phyloP scores from a whole-genome alignment of 2,329 filamentous ascomycete species.

The Xylariaceae sp. region DNA sequence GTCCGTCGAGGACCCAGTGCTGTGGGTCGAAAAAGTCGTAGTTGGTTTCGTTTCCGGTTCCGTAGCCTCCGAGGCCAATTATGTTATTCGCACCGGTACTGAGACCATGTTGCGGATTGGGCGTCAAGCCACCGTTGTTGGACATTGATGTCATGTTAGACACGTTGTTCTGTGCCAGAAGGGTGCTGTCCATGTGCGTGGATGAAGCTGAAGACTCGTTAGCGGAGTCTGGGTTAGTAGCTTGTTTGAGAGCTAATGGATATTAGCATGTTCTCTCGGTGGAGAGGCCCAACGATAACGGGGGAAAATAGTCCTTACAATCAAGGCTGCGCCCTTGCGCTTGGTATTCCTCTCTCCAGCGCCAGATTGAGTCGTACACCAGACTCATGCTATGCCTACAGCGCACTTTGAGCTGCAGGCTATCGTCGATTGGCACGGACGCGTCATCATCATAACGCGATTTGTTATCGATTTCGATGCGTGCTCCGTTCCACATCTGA shows the following conservation, averaged over 20 bases:
- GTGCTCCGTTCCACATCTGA: constrained; percentile 75
- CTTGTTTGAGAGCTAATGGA: constrained; percentile 68
- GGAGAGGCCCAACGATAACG: constrained; percentile 27
- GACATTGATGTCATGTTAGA: constrained; percentile 46
- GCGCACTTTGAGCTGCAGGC: constrained; percentile 72
- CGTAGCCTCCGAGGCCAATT: constrained; percentile 51
- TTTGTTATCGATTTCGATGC: constrained; percentile 45
- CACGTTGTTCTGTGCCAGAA: constrained; percentile 45
- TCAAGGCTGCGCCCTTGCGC: constrained; percentile 66
- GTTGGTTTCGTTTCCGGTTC: constrained; percentile 56
- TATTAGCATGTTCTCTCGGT: constrained; percentile 32
- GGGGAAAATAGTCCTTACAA: constrained; percentile 46
- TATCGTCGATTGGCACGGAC: constrained; percentile 57
- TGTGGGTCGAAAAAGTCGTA: constrained; percentile 90
- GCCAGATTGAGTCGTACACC: constrained; percentile 79
- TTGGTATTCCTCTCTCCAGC: constrained; percentile 77
- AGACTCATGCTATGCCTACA: constrained; percentile 81
- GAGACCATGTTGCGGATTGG: constrained; percentile 42
- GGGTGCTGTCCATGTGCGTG: constrained; percentile 57
- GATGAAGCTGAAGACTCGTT: constrained; percentile 67
- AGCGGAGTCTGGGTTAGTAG: constrained; percentile 76
- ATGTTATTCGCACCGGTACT: constrained; percentile 43
- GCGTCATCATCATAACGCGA: constrained; percentile 46
- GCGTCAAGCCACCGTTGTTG: constrained; percentile 49
- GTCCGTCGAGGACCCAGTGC: constrained; percentile 87